Percentiles rank a stretch among this genome's conserved stretches.
phyloP scores from a whole-genome alignment of 176 grass and related monocot species.

The Sorghum bicolor region Sorghum_bicolor_NCBIv3 NC_012877.2:1924001-1924500 shows the following conservation, averaged over 20 bases:
- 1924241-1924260: neutral
- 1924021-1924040: neutral
- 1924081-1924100: conserved; percentile 23
- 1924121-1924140: conserved; percentile 5
- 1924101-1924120: conserved; percentile 14
- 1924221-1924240: neutral
- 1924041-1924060: neutral
- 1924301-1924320: neutral
- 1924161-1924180: neutral
- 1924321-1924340: too few relatives aligned
- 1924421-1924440: neutral
- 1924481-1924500: too few relatives aligned
- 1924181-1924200: neutral
- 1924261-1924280: neutral
- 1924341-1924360: too few relatives aligned
- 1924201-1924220: neutral
- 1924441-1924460: neutral
- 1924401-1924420: neutral
- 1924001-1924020: too few relatives aligned
- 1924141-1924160: neutral
- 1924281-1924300: neutral
- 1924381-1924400: too few relatives aligned
- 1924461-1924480: neutral
- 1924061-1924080: neutral
- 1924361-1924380: neutral